Conservation (phyloP, 2,329 filamentous ascomycete species). For the Gaeumannomyces tritici region DNA sequence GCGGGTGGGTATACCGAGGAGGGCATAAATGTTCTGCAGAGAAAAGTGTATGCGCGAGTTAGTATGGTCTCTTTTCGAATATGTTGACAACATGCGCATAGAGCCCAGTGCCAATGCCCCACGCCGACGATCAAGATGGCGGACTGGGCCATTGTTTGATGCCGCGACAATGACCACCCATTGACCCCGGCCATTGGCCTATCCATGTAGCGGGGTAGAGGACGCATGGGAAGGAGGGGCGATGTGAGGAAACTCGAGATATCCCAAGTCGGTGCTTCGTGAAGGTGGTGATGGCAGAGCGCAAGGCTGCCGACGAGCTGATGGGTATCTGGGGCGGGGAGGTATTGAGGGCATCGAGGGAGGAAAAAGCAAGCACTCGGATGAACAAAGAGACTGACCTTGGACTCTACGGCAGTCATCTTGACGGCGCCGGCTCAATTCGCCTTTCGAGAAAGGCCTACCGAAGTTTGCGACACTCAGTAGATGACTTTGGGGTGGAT, state of each 20-base stretch:
- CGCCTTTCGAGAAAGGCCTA: constrained; percentile 31
- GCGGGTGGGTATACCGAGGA: constrained; percentile 68
- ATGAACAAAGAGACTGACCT: constrained; percentile 37
- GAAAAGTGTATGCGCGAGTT: constrained; percentile 1
- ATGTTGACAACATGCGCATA: neutral
- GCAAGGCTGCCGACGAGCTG: neutral
- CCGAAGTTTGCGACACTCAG: constrained; percentile 6
- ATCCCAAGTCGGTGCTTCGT: neutral
- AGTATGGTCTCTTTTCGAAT: neutral
- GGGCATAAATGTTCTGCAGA: constrained; percentile 85
- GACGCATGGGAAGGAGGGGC: neutral
- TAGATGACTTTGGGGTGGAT: constrained; percentile 6
- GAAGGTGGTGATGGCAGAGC: neutral
- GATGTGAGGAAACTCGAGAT: neutral
- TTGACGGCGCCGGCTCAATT: constrained; percentile 44
- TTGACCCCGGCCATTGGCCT: neutral
- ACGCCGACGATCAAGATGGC: neutral
- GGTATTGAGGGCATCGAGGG: neutral
- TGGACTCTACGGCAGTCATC: constrained; percentile 50
- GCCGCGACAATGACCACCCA: neutral
- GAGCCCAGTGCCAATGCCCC: neutral
- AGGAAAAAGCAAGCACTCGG: neutral
- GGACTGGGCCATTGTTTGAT: neutral
- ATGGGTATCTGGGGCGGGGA: neutral
- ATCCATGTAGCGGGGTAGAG: neutral